Percentiles rank a stretch among this genome's conserved stretches.
These are phyloP conservation scores for Nothophoma quercina DNA, from an alignment of 2,329 filamentous ascomycete genomes.

Conservation along the genomic window DNA sequence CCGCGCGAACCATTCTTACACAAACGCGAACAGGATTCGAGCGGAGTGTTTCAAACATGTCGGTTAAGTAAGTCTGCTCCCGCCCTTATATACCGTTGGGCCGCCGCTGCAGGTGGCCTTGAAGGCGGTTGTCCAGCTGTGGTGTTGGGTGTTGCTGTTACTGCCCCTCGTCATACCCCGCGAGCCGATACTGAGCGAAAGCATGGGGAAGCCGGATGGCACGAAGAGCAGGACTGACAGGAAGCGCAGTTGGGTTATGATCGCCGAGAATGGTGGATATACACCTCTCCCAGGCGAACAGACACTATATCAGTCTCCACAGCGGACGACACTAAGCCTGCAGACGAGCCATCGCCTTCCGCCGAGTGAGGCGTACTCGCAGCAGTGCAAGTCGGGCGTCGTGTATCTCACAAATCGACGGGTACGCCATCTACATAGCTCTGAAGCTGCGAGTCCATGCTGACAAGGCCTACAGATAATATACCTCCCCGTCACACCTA, in stretches of 20 bases:
- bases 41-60: conserved; percentile 40
- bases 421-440: conserved; percentile 59
- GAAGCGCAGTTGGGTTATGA: conserved; percentile 85
- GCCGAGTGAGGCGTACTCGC: conserved; percentile 68
- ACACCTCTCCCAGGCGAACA: conserved; percentile 85
- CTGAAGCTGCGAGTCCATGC: not conserved
- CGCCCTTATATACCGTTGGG: conserved; percentile 3
- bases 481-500: conserved; percentile 79
- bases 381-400: conserved; percentile 77
- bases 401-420: conserved; percentile 86
- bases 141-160: conserved; percentile 8
- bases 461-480: conserved; percentile 68
- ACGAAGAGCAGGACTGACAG: conserved; percentile 43
- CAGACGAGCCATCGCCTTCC: conserved; percentile 73
- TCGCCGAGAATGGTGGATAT: conserved; percentile 74
- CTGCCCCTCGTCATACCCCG: conserved; percentile 24
- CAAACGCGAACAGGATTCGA: conserved; percentile 31
- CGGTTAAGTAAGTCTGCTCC: conserved; percentile 49
- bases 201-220: conserved; percentile 28
- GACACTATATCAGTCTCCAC: conserved; percentile 79
- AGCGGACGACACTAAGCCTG: conserved; percentile 78
- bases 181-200: conserved; percentile 10
- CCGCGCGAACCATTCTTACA: conserved; percentile 29
- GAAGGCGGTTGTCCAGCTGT: conserved; percentile 1
- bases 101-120: conserved; percentile 1